Evolutionary conservation across 306 rosid species (phyloP).

Genomic region (Corylus americana): DNA sequence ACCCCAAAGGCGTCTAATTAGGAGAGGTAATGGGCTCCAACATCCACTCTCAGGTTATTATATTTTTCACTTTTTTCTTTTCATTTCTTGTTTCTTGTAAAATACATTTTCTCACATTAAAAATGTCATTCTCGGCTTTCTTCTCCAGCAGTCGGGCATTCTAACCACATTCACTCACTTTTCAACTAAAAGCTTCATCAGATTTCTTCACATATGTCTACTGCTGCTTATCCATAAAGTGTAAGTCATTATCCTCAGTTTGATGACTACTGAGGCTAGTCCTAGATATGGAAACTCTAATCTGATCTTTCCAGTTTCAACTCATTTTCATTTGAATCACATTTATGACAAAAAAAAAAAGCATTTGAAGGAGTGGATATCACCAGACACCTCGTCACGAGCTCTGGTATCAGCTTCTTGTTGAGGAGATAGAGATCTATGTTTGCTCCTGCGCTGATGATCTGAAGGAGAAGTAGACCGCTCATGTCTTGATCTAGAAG

Average conservation of each 20-base stretch:
- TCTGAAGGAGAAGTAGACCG: constrained; percentile 48
- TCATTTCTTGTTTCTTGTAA: too few species aligned
- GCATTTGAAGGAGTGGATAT: constrained; percentile 62
- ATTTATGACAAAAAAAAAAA: constrained; percentile 1
- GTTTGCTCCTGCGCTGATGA: constrained; percentile 45
- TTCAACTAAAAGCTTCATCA: background rate
- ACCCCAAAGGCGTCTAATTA: too few species aligned
- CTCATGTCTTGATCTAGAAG: constrained; percentile 61
- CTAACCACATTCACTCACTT: background rate
- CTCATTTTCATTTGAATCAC: background rate
- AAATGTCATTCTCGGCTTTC: background rate
- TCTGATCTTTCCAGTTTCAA: background rate
- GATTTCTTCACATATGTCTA: background rate
- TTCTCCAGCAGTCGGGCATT: background rate
- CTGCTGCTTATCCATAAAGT: background rate
- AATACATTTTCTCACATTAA: too few species aligned
- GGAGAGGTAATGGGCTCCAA: too few species aligned
- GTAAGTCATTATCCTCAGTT: too few species aligned
- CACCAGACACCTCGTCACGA: constrained; percentile 98
- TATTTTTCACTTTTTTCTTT: too few species aligned
- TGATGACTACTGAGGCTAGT: background rate
- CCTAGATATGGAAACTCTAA: background rate
- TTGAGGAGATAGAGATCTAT: constrained; percentile 56
- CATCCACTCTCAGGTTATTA: too few species aligned
- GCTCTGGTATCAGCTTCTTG: constrained; percentile 36